phyloP scores from a whole-genome alignment of 768 basidiomycete genomes.

The Tulasnella sp. region DNA sequence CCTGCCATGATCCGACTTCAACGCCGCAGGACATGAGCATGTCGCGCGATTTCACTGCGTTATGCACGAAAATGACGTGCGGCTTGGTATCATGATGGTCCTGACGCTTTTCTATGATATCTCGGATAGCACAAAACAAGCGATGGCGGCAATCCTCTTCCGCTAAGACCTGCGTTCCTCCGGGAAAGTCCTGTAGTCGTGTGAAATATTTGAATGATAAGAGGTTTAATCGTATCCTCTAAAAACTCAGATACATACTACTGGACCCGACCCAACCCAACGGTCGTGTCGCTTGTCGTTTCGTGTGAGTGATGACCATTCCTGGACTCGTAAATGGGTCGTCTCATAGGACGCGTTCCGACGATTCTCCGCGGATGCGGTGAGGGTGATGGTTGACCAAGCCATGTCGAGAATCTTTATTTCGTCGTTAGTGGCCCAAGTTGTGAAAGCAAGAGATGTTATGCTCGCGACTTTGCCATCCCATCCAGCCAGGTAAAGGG shows the following conservation, averaged over 20 bases:
- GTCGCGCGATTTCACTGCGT: background rate
- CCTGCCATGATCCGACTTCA: background rate
- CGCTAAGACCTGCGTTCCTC: background rate
- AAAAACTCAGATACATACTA: background rate
- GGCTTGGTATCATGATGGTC: background rate
- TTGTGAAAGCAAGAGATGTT: too few species aligned
- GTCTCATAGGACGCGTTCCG: background rate
- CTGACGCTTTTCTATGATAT: background rate
- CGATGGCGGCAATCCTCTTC: background rate
- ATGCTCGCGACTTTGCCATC: too few species aligned
- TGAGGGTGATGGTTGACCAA: background rate
- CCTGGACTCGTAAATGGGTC: background rate
- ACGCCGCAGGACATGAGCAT: background rate
- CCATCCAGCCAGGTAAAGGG: too few species aligned
- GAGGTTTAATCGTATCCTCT: background rate
- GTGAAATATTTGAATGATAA: background rate
- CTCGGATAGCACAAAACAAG: background rate
- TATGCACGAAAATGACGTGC: conserved; percentile 10
- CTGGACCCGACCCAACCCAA: background rate
- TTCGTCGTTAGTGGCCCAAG: too few species aligned
- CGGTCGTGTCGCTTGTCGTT: background rate
- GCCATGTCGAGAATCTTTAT: conserved; percentile 3
- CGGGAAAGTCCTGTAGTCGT: background rate
- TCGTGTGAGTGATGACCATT: background rate
- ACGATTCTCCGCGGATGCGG: background rate